A percentile compares a stretch with the other conserved stretches of the same genome.
phyloP scores from a whole-genome alignment of 2,329 filamentous ascomycete species.

The Alternaria conjuncta region DNA sequence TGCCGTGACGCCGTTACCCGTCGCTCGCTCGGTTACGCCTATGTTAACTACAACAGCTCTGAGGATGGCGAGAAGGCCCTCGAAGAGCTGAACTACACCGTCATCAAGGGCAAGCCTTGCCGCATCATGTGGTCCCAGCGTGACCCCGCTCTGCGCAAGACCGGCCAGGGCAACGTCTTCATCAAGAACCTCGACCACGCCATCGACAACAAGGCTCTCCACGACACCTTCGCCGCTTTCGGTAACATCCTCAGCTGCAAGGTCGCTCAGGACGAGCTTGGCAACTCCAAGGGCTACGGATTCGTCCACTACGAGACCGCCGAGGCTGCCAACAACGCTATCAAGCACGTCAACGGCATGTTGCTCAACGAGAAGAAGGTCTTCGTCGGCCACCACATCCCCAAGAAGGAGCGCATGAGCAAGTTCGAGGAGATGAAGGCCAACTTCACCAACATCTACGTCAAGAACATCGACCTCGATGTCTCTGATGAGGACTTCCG shows the following conservation, averaged over 20 bases:
- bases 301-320: slow-evolving; percentile 99
- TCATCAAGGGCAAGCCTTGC: slow-evolving; percentile 98
- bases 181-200: slow-evolving; percentile 99
- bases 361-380: slow-evolving; percentile 99
- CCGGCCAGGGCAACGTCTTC: slow-evolving; percentile 98
- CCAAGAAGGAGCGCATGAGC: slow-evolving; percentile 99
- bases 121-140: slow-evolving; percentile 99
- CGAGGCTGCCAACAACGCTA: slow-evolving; percentile 93
- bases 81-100: slow-evolving; percentile 98
- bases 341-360: slow-evolving; percentile 99
- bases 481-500: slow-evolving; percentile 94
- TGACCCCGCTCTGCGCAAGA: slow-evolving; percentile 98
- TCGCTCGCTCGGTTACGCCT: slow-evolving; percentile 97
- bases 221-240: slow-evolving; percentile 97
- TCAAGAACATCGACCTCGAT: slow-evolving; percentile 93
- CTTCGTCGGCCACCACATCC: slow-evolving; percentile 98
- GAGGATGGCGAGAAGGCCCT: slow-evolving; percentile 96
- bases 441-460: slow-evolving; percentile 99
- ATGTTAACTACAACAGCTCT: slow-evolving; percentile 99
- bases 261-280: slow-evolving; percentile 96
- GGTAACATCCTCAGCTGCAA: slow-evolving; percentile 99
- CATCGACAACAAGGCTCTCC: slow-evolving; percentile 99
- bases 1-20: slow-evolving; percentile 99
- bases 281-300: slow-evolving; percentile 97
- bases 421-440: slow-evolving; percentile 99